phyloP scores from a whole-genome alignment of 331 rosid genomes.

The Quercus phellos region DNA sequence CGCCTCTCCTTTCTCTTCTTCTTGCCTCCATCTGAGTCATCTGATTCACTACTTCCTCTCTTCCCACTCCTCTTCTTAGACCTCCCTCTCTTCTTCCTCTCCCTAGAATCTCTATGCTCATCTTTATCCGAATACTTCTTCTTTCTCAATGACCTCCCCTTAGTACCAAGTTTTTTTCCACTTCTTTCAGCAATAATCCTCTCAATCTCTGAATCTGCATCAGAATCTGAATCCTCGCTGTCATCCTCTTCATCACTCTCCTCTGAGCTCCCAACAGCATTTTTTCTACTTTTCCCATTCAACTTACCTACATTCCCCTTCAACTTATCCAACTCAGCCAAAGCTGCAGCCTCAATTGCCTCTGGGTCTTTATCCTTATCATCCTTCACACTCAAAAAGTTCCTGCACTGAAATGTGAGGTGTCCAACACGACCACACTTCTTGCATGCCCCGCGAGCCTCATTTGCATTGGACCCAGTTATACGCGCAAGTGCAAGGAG shows the following conservation, averaged over 20 bases:
- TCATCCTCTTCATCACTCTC: conserved; percentile 70
- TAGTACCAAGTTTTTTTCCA: conserved; percentile 48
- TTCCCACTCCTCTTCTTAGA: conserved; percentile 66
- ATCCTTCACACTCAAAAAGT: conserved; percentile 70
- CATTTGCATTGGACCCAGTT: conserved; percentile 67
- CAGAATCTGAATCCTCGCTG: conserved; percentile 74
- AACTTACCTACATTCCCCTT: conserved; percentile 47
- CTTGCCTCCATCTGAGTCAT: conserved; percentile 48
- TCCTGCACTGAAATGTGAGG: conserved; percentile 87
- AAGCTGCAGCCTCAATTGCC: conserved; percentile 43
- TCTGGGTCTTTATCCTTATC: conserved; percentile 65
- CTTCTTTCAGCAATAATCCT: conserved; percentile 59
- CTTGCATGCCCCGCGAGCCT: conserved; percentile 86
- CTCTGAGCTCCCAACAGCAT: conserved; percentile 44
- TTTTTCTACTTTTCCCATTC: conserved; percentile 34
- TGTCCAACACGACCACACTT: conserved; percentile 95
- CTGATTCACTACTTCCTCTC: conserved; percentile 58
- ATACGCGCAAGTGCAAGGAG: conserved; percentile 91
- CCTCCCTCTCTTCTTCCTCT: conserved; percentile 75
- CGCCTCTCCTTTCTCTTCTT: conserved; percentile 60
- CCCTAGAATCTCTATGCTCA: conserved; percentile 42
- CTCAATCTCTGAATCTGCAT: conserved; percentile 73
- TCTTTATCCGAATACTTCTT: conserved; percentile 44
- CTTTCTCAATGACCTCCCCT: conserved; percentile 38
- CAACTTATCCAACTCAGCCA: conserved; percentile 59